Evolutionary conservation across 2,329 filamentous ascomycete species (phyloP), one percentile per base, ranked within the genome.

Genomic region (Fusarium denticulatum): DNA sequence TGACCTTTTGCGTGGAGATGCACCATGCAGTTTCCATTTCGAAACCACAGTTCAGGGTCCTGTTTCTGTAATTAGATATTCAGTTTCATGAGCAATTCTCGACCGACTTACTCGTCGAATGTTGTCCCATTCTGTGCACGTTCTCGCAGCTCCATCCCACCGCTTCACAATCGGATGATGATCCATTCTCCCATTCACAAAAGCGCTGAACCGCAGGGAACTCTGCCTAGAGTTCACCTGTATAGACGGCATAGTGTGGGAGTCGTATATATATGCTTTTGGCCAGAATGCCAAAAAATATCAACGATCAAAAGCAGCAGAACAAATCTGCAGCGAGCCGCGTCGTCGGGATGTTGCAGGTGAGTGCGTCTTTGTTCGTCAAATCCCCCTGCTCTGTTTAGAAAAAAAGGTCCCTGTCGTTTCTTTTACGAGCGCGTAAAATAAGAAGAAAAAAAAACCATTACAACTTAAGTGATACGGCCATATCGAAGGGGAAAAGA

Each of bases 21-120:
- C 4, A 95, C 86, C 22, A 90, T 85, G 76, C 93, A 95, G 78
- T 94, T 90, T 20, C 91, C 93, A 71, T 90, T 82, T 16, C 87
- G 84, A 68, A 87, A 86, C 91, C 91, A 95, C 6, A 96, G 84
- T 73, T 94, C 93, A 6, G 88, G 85, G 74, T 95, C 93, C 93
- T 95, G 40, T 59, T 22, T 55, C 8, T 45, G n/a, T 36, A 13
- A 50, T 73, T 56, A 73, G 71, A 50, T 34, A 20, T 52, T 32
- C 12, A 20, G 37, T n/a, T 12, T 57, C 42, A 56, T 15, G 32
- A 15, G 20, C 3, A 26, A 8, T 28, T 20, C 18, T 28, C 39
- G 22, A 22, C 32, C 24, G 7, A 80, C 85, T 78, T 78, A 88
- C 87, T 78, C 83, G 83, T 75, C 82, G 82, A 45, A 88, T 74